phyloP scores from a whole-genome alignment of 2,329 filamentous ascomycete genomes.

The Dothistroma septosporum region DNA sequence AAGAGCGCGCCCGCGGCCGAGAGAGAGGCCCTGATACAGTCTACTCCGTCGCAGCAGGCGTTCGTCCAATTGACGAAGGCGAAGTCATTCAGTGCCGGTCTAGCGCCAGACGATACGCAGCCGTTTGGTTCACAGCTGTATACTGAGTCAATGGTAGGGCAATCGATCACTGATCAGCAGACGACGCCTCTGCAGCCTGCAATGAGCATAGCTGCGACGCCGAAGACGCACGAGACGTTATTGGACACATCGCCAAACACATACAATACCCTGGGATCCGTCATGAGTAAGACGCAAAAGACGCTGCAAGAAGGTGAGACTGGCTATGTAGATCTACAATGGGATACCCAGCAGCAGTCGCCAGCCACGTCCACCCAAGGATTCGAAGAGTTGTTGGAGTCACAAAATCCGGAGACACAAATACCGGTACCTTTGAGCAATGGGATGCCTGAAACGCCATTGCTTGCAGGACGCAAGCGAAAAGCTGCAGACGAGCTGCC shows the following conservation, averaged over 20 bases:
- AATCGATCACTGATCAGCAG: background rate
- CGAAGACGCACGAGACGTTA: conserved; percentile 12
- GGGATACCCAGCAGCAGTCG: conserved; percentile 15
- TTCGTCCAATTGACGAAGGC: conserved; percentile 10
- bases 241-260: conserved; percentile 2
- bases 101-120: conserved; percentile 42
- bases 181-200: conserved; percentile 7
- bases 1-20: conserved; percentile 22
- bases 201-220: conserved; percentile 13
- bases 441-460: conserved; percentile 40
- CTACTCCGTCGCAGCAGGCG: conserved; percentile 18
- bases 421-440: conserved; percentile 26
- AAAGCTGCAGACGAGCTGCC: conserved; percentile 38
- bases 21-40: conserved; percentile 25
- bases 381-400: conserved; percentile 26
- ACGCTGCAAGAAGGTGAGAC: conserved; percentile 28
- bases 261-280: background rate
- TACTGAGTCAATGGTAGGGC: conserved; percentile 34
- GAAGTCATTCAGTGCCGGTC: conserved; percentile 35
- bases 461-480: conserved; percentile 39
- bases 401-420: conserved; percentile 25
- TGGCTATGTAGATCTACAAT: conserved; percentile 33
- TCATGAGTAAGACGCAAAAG: conserved; percentile 4
- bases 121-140: conserved; percentile 45
- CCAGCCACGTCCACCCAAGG: conserved; percentile 17